phyloP scores from a whole-genome alignment of 2,329 filamentous ascomycete species.

The Trichoderma sp. region DNA sequence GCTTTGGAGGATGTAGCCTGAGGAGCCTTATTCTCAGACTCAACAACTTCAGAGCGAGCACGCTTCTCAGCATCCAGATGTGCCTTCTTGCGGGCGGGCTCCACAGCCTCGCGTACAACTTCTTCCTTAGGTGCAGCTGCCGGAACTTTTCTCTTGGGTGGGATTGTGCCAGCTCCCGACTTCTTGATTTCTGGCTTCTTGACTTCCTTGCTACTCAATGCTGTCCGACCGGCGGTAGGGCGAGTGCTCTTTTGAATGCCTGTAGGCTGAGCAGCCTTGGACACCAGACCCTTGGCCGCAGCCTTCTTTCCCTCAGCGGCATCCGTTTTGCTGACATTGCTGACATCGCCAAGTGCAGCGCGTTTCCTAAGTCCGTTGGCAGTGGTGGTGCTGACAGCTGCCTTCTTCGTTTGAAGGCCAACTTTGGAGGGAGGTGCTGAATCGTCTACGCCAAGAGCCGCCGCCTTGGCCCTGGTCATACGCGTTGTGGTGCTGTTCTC shows the following conservation, averaged over 20 bases:
- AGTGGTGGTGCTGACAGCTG: slow-evolving; percentile 49
- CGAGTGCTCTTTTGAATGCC: slow-evolving; percentile 72
- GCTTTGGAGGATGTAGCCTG: not conserved
- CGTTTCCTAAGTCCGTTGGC: slow-evolving; percentile 64
- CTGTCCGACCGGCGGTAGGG: slow-evolving; percentile 58
- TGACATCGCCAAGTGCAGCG: slow-evolving; percentile 86
- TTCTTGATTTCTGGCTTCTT: slow-evolving; percentile 68
- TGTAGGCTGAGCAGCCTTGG: slow-evolving; percentile 78
- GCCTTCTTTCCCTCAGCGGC: slow-evolving; percentile 73
- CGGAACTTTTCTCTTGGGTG: slow-evolving; percentile 66
- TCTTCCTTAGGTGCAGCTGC: slow-evolving; percentile 60
- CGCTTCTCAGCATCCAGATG: slow-evolving; percentile 54
- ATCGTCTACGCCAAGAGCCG: slow-evolving; percentile 67
- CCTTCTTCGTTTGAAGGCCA: slow-evolving; percentile 69
- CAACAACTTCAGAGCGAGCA: slow-evolving; percentile 29
- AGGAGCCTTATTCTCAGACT: slow-evolving; percentile 27
- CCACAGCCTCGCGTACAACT: slow-evolving; percentile 57
- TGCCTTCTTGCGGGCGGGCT: slow-evolving; percentile 66
- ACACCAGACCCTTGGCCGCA: slow-evolving; percentile 64
- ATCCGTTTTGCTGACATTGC: slow-evolving; percentile 85
- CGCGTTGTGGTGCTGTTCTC: slow-evolving; percentile 81
- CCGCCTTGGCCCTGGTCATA: slow-evolving; percentile 89
- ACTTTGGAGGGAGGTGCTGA: slow-evolving; percentile 57
- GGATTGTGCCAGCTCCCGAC: slow-evolving; percentile 67
- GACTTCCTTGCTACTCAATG: slow-evolving; percentile 62